Conservation (phyloP, 371 early-diverging fungal species). For the Rhizopus delemar region DNA sequence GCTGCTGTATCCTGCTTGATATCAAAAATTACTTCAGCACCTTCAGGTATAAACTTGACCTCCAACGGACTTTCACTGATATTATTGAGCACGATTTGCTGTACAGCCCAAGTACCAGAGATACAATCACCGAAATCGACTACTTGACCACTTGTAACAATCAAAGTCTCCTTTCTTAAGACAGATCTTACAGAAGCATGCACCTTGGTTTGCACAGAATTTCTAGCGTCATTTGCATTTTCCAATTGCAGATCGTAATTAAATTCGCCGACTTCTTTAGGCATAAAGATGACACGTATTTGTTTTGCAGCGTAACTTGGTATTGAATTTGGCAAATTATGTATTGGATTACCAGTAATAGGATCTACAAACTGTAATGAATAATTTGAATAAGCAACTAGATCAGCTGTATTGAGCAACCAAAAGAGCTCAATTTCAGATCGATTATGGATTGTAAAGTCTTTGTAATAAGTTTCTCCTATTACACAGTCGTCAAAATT, state of each 20-base stretch:
- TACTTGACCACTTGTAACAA: slow-evolving; percentile 74
- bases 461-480: slow-evolving; percentile 85
- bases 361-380: slow-evolving; percentile 77
- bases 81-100: slow-evolving; percentile 81
- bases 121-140: slow-evolving; percentile 95
- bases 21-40: slow-evolving; percentile 74
- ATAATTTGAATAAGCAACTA: slow-evolving; percentile 53
- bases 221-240: slow-evolving; percentile 86
- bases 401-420: slow-evolving; percentile 75
- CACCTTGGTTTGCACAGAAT: slow-evolving; percentile 78
- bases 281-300: slow-evolving; percentile 83
- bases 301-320: slow-evolving; percentile 72
- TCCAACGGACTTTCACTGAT: slow-evolving; percentile 78
- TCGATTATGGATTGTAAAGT: slow-evolving; percentile 87
- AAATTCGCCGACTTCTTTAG: slow-evolving; percentile 87
- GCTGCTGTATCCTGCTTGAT: slow-evolving; percentile 30
- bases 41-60: slow-evolving; percentile 79
- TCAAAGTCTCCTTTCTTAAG: slow-evolving; percentile 73
- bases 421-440: slow-evolving; percentile 92
- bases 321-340: slow-evolving; percentile 50
- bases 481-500: slow-evolving; percentile 92
- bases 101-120: slow-evolving; percentile 81
- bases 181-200: slow-evolving; percentile 82
- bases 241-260: slow-evolving; percentile 86
- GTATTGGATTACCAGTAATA: slow-evolving; percentile 58